Evolutionary conservation across 805 yeast genomes (phyloP).

Genomic region (Ogataea haglerorum): DNA sequence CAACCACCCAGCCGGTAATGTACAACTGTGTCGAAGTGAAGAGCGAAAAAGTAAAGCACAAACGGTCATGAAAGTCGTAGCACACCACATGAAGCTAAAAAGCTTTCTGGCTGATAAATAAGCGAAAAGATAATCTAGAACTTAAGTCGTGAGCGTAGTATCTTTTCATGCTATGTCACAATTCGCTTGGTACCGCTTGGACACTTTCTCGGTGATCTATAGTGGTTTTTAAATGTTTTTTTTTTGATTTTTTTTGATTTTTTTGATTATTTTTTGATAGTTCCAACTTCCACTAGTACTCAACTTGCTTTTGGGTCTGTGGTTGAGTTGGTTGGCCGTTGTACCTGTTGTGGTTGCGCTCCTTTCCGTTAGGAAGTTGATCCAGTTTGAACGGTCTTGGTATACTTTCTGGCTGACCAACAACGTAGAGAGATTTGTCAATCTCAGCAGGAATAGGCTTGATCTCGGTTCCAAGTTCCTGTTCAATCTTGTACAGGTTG

Average conservation of each 20-base stretch:
- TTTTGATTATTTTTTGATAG: constrained; percentile 11
- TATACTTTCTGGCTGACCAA: constrained; percentile 67
- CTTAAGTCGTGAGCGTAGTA: background rate
- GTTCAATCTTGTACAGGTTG: constrained; percentile 90
- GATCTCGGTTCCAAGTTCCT: constrained; percentile 95
- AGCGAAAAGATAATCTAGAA: constrained; percentile 5
- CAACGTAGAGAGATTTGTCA: constrained; percentile 85
- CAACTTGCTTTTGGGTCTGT: constrained; percentile 19
- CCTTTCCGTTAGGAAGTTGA: constrained; percentile 34
- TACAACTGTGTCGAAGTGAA: constrained; percentile 12
- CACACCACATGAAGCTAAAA: background rate
- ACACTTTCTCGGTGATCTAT: constrained; percentile 8
- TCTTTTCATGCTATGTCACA: constrained; percentile 3
- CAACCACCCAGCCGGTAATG: constrained; percentile 3
- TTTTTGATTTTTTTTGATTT: constrained; percentile 3
- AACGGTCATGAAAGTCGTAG: constrained; percentile 16
- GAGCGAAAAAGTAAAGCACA: constrained; percentile 17
- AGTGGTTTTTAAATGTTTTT: constrained; percentile 4
- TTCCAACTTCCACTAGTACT: constrained; percentile 8
- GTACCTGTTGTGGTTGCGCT: constrained; percentile 26
- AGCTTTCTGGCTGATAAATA: constrained; percentile 3
- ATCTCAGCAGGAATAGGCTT: constrained; percentile 94
- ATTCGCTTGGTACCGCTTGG: constrained; percentile 4
- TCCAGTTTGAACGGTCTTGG: constrained; percentile 89
- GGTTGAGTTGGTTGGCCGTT: constrained; percentile 32